Percentiles rank a stretch among this genome's conserved stretches.
Evolutionary conservation across 495 filamentous ascomycete genomes (phyloP).

Genomic region (Tuber calosporum): DNA sequence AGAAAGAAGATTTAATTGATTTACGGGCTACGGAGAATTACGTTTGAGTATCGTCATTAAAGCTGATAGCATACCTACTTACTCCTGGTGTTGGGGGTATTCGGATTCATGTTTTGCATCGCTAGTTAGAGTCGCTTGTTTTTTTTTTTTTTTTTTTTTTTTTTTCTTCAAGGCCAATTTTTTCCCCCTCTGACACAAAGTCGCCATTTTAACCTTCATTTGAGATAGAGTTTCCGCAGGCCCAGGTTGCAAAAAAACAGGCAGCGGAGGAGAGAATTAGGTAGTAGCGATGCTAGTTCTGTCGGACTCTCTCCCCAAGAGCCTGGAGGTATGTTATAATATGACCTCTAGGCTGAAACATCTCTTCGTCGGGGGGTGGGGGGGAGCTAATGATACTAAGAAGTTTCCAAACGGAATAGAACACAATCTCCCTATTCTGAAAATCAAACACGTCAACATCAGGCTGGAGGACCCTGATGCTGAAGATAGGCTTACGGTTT

Average conservation of each 20-base stretch:
- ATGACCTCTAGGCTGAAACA: not conserved
- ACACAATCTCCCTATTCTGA: constrained; percentile 4
- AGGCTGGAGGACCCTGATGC: not conserved
- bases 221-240: not conserved
- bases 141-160: not conserved
- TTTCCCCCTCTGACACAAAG: not conserved
- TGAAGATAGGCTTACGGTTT: not conserved
- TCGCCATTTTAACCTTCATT: not conserved
- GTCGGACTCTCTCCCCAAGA: not conserved
- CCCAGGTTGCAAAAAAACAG: not conserved
- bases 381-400: not conserved
- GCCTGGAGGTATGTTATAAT: not conserved
- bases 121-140: not conserved
- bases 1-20: not conserved
- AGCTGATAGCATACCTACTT: not conserved
- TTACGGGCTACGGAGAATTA: not conserved
- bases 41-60: not conserved
- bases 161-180: not conserved
- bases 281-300: not conserved
- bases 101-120: not conserved
- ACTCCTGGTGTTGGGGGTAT: not conserved
- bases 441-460: constrained; percentile 2
- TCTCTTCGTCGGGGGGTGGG: not conserved
- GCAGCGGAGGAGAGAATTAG: not conserved
- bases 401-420: constrained; percentile 4